Evolutionary conservation across 306 rosid genomes (phyloP).

Genomic region (Chamaecrista fasciculata): DNA sequence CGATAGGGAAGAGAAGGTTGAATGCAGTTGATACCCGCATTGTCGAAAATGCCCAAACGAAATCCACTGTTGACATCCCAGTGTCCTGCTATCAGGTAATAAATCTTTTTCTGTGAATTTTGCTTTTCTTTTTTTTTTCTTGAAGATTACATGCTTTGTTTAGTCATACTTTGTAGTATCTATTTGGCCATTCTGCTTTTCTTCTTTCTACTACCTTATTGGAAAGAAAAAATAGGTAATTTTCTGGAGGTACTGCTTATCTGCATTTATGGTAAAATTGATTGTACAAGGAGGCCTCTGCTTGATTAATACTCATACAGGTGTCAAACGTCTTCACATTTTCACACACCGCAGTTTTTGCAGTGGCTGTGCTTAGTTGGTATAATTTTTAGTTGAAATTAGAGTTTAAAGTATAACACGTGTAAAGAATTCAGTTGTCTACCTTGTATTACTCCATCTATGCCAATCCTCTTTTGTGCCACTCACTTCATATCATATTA

Average conservation of each 20-base stretch:
- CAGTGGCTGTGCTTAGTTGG: conserved; percentile 12
- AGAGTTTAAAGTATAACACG: not conserved
- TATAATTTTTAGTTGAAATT: conserved; percentile 14
- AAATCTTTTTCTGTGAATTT: not conserved
- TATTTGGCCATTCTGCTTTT: not conserved
- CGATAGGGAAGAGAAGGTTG: conserved; percentile 48
- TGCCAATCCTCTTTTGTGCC: conserved; percentile 1
- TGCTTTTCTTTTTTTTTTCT: not conserved
- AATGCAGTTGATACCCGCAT: conserved; percentile 56
- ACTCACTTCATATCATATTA: conserved; percentile 21
- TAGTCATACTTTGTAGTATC: not conserved
- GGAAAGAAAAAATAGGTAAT: not conserved
- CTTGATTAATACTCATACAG: not conserved
- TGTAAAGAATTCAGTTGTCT: not conserved
- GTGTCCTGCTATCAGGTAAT: conserved; percentile 87
- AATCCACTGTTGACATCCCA: conserved; percentile 63
- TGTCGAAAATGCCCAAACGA: conserved; percentile 35
- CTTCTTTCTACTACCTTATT: not conserved
- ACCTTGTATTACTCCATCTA: conserved; percentile 2
- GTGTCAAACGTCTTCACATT: not conserved
- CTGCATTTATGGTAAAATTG: conserved; percentile 15
- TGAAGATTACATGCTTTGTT: not conserved
- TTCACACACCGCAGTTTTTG: not conserved
- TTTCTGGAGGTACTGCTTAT: not conserved
- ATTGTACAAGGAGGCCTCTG: not conserved